Evolutionary conservation across 306 rosid species (phyloP).

Genomic region (Fragaria ananassa): DNA sequence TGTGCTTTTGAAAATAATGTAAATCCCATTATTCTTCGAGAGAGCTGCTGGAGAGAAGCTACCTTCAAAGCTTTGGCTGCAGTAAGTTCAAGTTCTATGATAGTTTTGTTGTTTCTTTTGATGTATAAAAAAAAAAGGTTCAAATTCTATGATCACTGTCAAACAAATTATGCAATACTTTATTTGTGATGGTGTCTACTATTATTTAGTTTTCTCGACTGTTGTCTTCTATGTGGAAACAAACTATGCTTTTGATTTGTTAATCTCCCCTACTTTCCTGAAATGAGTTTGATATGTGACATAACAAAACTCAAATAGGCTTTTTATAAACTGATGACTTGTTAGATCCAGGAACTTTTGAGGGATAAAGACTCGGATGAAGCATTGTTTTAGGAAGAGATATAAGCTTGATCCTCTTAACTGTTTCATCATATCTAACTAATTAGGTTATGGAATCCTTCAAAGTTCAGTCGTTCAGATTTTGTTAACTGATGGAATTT

Average conservation of each 20-base stretch:
- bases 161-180: neutral
- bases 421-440: neutral
- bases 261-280: neutral
- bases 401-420: neutral
- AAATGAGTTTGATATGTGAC: neutral
- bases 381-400: neutral
- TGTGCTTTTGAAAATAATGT: slow-evolving; percentile 57
- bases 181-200: neutral
- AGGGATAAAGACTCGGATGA: neutral
- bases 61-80: slow-evolving; percentile 73
- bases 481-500: neutral
- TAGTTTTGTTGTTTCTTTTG: too few relatives aligned
- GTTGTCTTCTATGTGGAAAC: neutral
- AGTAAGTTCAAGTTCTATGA: slow-evolving; percentile 45
- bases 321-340: neutral
- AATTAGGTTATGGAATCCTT: neutral
- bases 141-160: neutral
- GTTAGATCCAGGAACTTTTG: neutral
- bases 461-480: neutral
- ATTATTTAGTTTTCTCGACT: neutral
- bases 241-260: neutral
- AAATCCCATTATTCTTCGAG: slow-evolving; percentile 68
- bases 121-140: slow-evolving; percentile 17
- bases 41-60: slow-evolving; percentile 95
- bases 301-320: neutral